These are phyloP conservation scores for Cyclanthera cordifolia DNA, from an alignment of 306 rosid species.

Conservation along the genomic window DNA sequence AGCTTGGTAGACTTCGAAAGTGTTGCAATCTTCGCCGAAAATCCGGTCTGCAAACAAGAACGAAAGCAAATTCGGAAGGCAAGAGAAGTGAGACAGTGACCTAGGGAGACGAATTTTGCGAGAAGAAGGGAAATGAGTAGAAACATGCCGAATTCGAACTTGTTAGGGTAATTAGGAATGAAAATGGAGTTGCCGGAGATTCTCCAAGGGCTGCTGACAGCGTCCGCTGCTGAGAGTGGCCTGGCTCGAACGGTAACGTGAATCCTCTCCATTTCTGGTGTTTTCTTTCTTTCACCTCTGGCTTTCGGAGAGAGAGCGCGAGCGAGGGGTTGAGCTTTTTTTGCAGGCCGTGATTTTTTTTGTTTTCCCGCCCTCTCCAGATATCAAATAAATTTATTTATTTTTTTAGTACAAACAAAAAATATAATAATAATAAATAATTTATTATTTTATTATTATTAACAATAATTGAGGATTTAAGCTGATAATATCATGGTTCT, in stretches of 20 bases:
- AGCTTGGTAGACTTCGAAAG: conserved; percentile 50
- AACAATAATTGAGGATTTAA: no score
- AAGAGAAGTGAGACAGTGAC: background rate
- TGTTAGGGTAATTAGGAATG: conserved; percentile 42
- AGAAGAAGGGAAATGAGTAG: background rate
- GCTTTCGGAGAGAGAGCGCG: background rate
- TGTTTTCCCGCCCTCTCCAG: conserved; percentile 1
- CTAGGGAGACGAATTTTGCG: background rate
- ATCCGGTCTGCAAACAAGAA: conserved; percentile 39
- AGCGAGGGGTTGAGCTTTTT: background rate
- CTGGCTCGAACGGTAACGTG: conserved; percentile 71
- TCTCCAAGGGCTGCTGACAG: conserved; percentile 59
- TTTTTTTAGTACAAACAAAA: no score
- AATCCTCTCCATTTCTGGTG: conserved; percentile 56
- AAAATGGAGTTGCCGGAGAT: conserved; percentile 59
- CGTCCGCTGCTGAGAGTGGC: conserved; percentile 65
- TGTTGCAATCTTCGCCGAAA: conserved; percentile 46
- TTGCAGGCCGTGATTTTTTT: background rate
- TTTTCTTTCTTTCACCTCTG: background rate
- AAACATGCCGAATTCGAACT: conserved; percentile 65
- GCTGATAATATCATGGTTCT: no score
- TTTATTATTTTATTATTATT: no score
- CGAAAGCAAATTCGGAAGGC: background rate
- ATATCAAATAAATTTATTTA: no score
- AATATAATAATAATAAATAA: no score